phyloP scores from a whole-genome alignment of 1,284 basidiomycete genomes.

The Malassezia equina region DNA sequence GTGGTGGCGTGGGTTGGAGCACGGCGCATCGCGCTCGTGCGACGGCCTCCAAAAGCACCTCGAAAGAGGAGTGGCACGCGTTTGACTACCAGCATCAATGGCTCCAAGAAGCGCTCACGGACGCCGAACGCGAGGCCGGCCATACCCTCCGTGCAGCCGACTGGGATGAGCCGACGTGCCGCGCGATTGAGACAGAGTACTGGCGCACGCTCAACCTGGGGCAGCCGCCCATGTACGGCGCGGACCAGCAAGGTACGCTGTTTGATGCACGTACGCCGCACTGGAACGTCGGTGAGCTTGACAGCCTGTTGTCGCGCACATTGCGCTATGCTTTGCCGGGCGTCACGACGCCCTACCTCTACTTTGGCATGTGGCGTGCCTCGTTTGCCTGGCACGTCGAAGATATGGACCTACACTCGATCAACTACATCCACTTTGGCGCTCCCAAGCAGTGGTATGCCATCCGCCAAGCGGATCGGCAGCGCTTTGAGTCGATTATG shows the following conservation, averaged over 20 bases:
- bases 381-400: constrained; percentile 98
- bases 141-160: constrained; percentile 17
- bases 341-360: constrained; percentile 93
- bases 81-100: constrained; percentile 39
- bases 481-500: constrained; percentile 46
- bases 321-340: constrained; percentile 66
- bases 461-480: constrained; percentile 70
- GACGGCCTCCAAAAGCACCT: constrained; percentile 19
- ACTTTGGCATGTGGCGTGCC: constrained; percentile 98
- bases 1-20: neutral
- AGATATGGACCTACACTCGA: constrained; percentile 78
- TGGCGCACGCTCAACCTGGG: constrained; percentile 85
- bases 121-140: constrained; percentile 12
- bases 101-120: constrained; percentile 33
- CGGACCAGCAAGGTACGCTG: constrained; percentile 79
- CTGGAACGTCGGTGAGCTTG: constrained; percentile 89
- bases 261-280: constrained; percentile 68
- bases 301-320: constrained; percentile 70
- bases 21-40: neutral
- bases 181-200: constrained; percentile 74
- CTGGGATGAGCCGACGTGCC: constrained; percentile 54
- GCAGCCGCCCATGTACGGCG: constrained; percentile 88
- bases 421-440: constrained; percentile 98
- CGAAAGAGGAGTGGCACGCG: constrained; percentile 30
- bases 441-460: constrained; percentile 95